These are phyloP conservation scores for Fusarium sp. DNA, from an alignment of 2,329 filamentous ascomycete species.

Conservation along the genomic window DNA sequence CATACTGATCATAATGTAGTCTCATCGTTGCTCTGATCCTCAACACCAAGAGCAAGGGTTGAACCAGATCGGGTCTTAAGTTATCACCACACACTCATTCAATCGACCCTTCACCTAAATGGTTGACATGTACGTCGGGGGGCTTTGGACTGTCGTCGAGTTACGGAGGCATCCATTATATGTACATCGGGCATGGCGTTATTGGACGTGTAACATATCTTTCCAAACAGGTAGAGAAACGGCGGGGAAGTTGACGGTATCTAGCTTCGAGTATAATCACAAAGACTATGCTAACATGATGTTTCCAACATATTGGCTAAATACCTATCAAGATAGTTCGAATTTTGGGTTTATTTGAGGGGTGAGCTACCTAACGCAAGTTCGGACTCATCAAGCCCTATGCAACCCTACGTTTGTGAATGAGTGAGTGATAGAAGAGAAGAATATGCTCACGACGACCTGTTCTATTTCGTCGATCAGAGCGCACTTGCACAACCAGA, in stretches of 20 bases:
- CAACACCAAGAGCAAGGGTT: conserved; percentile 85
- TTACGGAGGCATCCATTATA: conserved; percentile 50
- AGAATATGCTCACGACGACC: conserved; percentile 20
- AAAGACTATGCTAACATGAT: conserved; percentile 24
- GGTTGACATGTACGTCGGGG: conserved; percentile 32
- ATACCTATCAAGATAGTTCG: neutral
- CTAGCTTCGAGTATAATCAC: conserved; percentile 35
- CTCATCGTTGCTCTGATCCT: conserved; percentile 94
- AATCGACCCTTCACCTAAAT: conserved; percentile 3
- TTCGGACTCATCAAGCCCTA: conserved; percentile 25
- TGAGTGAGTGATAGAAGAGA: conserved; percentile 42
- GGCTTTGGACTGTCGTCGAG: conserved; percentile 30
- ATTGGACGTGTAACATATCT: conserved; percentile 52
- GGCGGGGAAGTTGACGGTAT: conserved; percentile 44
- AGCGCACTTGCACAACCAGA: conserved; percentile 28
- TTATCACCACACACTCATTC: conserved; percentile 11
- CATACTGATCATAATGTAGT: conserved; percentile 59
- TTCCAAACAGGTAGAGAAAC: conserved; percentile 51
- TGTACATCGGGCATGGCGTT: conserved; percentile 58
- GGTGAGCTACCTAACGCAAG: conserved; percentile 34
- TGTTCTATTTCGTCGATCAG: conserved; percentile 21
- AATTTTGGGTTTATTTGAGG: conserved; percentile 30
- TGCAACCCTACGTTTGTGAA: conserved; percentile 26
- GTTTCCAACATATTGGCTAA: neutral
- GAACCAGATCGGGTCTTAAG: conserved; percentile 37